Evolutionary conservation across 371 early-diverging fungal species (phyloP), one percentile per base, ranked within the genome.

Genomic region (Batkoa obscura): DNA sequence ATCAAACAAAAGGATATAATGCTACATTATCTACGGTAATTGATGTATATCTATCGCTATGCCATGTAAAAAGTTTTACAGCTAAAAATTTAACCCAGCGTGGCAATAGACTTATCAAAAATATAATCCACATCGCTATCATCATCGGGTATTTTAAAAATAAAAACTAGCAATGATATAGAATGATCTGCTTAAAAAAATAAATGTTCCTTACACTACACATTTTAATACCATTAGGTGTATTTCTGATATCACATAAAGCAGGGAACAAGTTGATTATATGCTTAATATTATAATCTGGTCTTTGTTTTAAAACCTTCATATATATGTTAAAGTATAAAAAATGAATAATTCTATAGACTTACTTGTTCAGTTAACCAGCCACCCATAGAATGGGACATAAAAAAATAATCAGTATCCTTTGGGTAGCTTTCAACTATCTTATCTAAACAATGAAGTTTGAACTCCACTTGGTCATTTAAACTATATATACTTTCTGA

Each of bases 381-480:
- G 1, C 77, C 59, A 0, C 86, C 86, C 60, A 83, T 72, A 2
- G 77, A 76, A 60, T 86, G 86, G 0, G 78, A 82, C 17, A 74
- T 73, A 1, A 86, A 54, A 4, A 81, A 63, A 59, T 76, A 75
- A 2, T 69, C 60, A 0, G 79, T 79, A 2, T 73, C 72, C 2
- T 60, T 54, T 1, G 71, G 72, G 55, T 72, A 72, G 17, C 59
- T 61, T 31, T 73, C 68, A 2, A 55, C 52, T 9, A 84, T 63
- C 2, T 47, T 59, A 62, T 80, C 81, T 39, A 82, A 59, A 48
- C 79, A 76, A 2, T 70, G 72, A 33, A 81, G 57, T 69, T 82
- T 82, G 61, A 74, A 80, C 15, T 74, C 66, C 37, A 84, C 73
- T 58, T 82, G 85, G 30, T 82, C 80, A 23, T 75, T 66, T 1